Percentiles rank a stretch among this genome's conserved stretches.
Conservation (phyloP, 768 basidiomycete species). For the Paxillus rubicundulus region DNA sequence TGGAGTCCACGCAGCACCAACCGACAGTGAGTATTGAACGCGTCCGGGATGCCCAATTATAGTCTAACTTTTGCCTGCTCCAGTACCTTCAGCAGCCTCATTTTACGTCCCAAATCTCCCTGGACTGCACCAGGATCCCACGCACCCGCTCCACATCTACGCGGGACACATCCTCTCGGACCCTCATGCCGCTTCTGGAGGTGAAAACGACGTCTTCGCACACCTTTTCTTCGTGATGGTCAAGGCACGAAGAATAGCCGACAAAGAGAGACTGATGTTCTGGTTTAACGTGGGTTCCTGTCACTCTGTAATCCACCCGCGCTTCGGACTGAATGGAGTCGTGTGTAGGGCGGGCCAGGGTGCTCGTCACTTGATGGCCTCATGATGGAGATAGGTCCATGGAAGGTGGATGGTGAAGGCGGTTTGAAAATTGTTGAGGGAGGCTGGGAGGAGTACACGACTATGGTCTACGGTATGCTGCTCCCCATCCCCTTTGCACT, state of each 20-base stretch:
- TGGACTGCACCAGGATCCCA: constrained; percentile 68
- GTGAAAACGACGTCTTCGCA: constrained; percentile 60
- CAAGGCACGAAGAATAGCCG: constrained; percentile 84
- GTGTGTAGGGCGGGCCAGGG: constrained; percentile 83
- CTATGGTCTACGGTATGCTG: constrained; percentile 86
- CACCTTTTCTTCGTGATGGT: constrained; percentile 89
- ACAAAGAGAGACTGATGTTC: constrained; percentile 86
- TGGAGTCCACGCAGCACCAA: constrained; percentile 30
- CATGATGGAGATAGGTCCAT: constrained; percentile 98
- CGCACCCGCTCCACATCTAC: constrained; percentile 73
- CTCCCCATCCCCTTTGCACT: constrained; percentile 10
- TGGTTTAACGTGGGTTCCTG: constrained; percentile 85
- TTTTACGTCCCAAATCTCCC: constrained; percentile 82
- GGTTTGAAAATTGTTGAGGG: constrained; percentile 74
- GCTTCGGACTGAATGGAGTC: not conserved
- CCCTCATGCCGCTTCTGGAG: constrained; percentile 51
- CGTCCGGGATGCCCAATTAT: not conserved
- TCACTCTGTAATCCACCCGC: not conserved
- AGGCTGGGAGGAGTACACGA: constrained; percentile 97
- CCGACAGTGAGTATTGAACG: constrained; percentile 37
- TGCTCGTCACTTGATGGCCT: constrained; percentile 97
- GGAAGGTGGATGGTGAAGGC: constrained; percentile 71
- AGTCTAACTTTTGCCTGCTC: not conserved
- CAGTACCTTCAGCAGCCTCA: constrained; percentile 77
- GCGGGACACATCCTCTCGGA: constrained; percentile 85